phyloP scores from a whole-genome alignment of 257 asterid species.

The Coffea eugenioides region DNA sequence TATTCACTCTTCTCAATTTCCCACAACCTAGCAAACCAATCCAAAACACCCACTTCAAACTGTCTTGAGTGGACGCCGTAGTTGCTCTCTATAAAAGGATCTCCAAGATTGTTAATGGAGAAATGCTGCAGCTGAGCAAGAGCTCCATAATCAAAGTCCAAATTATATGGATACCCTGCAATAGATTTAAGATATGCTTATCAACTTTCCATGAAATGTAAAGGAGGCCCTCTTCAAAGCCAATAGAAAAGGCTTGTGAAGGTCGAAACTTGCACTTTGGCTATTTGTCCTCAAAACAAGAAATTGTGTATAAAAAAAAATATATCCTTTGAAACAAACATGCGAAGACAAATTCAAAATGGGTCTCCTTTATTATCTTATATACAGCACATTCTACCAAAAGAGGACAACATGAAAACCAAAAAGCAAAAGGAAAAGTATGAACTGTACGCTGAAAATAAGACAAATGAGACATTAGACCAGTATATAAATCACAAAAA shows the following conservation, averaged over 20 bases:
- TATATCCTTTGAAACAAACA: neutral
- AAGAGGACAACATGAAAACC: neutral
- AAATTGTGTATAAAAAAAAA: neutral
- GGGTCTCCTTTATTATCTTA: neutral
- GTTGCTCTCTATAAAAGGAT: constrained; percentile 96
- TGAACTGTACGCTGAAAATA: constrained; percentile 2
- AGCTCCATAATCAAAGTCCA: constrained; percentile 96
- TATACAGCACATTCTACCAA: too few species aligned
- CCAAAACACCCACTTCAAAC: constrained; percentile 93
- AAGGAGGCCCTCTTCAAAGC: neutral
- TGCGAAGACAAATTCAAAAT: neutral
- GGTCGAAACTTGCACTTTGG: neutral
- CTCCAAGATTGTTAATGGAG: constrained; percentile 90
- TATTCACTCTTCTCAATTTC: constrained; percentile 83
- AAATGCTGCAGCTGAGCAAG: constrained; percentile 87
- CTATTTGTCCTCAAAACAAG: neutral
- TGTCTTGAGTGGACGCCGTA: constrained; percentile 96
- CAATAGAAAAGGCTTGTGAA: neutral
- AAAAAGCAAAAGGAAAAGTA: neutral
- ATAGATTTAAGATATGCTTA: constrained; percentile 9
- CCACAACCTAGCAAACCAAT: constrained; percentile 96
- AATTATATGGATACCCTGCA: constrained; percentile 90
- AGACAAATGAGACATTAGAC: constrained; percentile 1
- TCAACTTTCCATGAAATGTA: neutral
- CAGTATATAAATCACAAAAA: neutral